A percentile compares a stretch with the other conserved stretches of the same genome.
Evolutionary conservation across 1,284 basidiomycete genomes (phyloP).

Genomic region (Gymnopus androsaceus): DNA sequence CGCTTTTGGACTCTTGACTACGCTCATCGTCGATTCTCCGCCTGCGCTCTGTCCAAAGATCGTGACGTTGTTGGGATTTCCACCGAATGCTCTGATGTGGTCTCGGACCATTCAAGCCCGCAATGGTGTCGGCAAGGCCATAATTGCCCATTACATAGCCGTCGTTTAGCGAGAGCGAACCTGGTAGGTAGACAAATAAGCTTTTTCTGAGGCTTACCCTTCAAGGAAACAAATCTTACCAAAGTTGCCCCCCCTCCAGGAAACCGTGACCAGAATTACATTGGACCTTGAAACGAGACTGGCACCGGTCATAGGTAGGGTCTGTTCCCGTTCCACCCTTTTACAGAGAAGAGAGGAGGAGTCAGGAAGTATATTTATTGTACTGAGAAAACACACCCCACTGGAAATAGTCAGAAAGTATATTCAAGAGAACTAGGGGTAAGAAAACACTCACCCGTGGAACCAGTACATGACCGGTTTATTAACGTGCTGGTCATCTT

Average conservation of each 20-base stretch:
- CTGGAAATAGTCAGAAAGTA: no score
- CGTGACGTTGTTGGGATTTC: conserved; percentile 17
- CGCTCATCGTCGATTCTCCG: conserved; percentile 9
- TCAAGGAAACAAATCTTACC: no score
- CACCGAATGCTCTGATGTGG: conserved; percentile 28
- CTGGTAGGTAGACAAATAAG: no score
- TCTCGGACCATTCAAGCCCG: conserved; percentile 37
- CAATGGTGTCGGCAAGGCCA: conserved; percentile 40
- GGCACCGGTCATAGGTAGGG: conserved; percentile 43
- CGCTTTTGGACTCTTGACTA: conserved; percentile 15
- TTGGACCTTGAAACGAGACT: conserved; percentile 44
- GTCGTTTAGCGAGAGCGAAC: conserved; percentile 41
- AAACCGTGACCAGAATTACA: conserved; percentile 47
- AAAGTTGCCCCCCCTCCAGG: conserved; percentile 45
- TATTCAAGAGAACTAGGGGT: no score
- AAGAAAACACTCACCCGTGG: no score
- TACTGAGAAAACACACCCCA: conserved; percentile 20
- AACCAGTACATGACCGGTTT: no score
- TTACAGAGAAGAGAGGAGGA: no score
- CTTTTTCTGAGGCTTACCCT: no score
- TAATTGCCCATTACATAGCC: conserved; percentile 43
- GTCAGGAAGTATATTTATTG: no score
- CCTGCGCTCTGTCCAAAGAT: conserved; percentile 18
- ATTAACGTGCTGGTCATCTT: no score
- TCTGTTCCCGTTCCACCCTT: conserved; percentile 35